phyloP scores from a whole-genome alignment of 169 alveolate genomes.

The Cryptosporidium sp. region DNA sequence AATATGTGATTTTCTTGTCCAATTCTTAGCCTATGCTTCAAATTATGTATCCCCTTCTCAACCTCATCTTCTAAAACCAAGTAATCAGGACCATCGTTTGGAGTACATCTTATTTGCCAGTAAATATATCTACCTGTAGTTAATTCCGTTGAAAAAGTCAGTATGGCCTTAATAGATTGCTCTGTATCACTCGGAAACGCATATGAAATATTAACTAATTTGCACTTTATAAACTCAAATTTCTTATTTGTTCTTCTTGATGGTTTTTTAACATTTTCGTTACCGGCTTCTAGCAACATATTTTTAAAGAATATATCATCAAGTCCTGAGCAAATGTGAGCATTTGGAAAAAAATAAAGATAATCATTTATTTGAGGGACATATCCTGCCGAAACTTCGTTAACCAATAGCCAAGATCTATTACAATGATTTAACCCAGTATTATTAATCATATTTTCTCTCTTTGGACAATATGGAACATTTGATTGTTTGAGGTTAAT shows the following conservation, averaged over 20 bases:
- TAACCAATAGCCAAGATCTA: conserved; percentile 36
- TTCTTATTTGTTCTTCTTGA: conserved; percentile 4
- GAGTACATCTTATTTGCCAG: conserved; percentile 62
- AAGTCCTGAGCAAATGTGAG: conserved; percentile 14
- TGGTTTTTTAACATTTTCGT: conserved; percentile 4
- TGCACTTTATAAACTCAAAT: conserved; percentile 48
- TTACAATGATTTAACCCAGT: neutral
- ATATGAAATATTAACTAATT: conserved; percentile 53
- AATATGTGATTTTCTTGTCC: conserved; percentile 26
- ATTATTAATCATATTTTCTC: conserved; percentile 37
- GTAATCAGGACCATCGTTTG: conserved; percentile 68
- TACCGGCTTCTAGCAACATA: neutral
- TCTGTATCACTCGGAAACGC: conserved; percentile 35
- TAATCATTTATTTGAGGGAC: conserved; percentile 60
- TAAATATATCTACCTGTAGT: neutral
- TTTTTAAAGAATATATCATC: conserved; percentile 56
- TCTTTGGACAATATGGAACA: conserved; percentile 48
- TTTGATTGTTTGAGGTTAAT: conserved; percentile 42
- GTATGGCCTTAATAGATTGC: conserved; percentile 11
- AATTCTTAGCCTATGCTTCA: conserved; percentile 9
- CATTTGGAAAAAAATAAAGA: conserved; percentile 52
- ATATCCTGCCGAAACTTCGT: conserved; percentile 4
- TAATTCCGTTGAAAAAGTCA: conserved; percentile 5
- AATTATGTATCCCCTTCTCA: conserved; percentile 53
- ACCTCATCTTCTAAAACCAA: conserved; percentile 41